Conservation (phyloP, 2,329 filamentous ascomycete genomes). For the Metarhizium robertsii region DNA sequence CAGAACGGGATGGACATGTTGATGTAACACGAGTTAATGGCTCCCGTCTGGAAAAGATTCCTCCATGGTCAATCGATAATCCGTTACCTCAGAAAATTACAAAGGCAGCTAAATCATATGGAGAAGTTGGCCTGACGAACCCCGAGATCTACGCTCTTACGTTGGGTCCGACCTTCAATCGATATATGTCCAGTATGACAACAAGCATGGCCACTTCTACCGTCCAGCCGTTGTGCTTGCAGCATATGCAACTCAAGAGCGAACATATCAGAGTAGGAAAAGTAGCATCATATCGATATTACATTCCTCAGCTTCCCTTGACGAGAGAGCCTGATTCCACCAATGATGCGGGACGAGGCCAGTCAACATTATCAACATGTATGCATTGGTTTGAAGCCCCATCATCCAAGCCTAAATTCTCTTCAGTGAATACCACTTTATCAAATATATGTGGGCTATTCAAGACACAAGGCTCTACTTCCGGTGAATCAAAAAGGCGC, state of each 20-base stretch:
- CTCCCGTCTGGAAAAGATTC: constrained; percentile 11
- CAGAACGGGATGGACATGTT: constrained; percentile 12
- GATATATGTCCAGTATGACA: constrained; percentile 28
- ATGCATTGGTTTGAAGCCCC: constrained; percentile 7
- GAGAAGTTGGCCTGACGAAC: constrained; percentile 23
- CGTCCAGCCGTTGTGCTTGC: constrained; percentile 22
- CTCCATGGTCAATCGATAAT: constrained; percentile 24
- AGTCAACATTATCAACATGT: constrained; percentile 1
- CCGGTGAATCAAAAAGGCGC: not conserved
- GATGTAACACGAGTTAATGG: constrained; percentile 7
- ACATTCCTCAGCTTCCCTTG: constrained; percentile 3
- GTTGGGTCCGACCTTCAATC: constrained; percentile 25
- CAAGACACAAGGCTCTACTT: not conserved
- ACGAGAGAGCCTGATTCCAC: not conserved
- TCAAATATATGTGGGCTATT: not conserved
- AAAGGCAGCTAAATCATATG: constrained; percentile 18
- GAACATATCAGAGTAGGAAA: constrained; percentile 27
- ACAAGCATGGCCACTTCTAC: constrained; percentile 21
- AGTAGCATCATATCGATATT: constrained; percentile 26
- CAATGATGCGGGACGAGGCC: not conserved
- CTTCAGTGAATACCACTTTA: not conserved
- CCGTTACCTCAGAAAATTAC: constrained; percentile 23
- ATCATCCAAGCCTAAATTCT: not conserved
- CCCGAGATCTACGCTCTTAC: constrained; percentile 27
- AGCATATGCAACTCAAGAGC: constrained; percentile 24